Evolutionary conservation across 768 basidiomycete genomes (phyloP).

Genomic region (Leccinum boreale): DNA sequence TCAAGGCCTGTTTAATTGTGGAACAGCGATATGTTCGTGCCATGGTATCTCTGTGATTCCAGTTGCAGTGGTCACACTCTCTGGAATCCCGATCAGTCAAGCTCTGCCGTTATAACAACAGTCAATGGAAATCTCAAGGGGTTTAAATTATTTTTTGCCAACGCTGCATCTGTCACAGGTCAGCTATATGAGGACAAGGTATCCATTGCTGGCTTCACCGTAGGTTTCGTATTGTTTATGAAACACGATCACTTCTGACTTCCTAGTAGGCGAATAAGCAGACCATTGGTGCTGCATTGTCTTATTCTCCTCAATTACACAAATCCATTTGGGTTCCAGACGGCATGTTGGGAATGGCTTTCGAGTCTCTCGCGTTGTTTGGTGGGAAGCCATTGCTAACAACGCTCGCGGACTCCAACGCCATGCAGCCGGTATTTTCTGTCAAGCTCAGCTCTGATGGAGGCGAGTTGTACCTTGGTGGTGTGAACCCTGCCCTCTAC

Average conservation of each 20-base stretch:
- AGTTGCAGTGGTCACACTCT: background rate
- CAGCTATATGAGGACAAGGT: background rate
- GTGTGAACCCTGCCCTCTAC: background rate
- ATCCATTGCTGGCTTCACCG: background rate
- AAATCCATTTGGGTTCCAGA: background rate
- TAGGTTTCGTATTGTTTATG: background rate
- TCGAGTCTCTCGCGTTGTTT: background rate
- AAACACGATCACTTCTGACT: background rate
- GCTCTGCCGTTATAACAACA: background rate
- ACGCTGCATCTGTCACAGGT: background rate
- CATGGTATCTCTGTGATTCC: background rate
- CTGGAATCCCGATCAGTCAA: background rate
- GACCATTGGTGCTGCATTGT: background rate
- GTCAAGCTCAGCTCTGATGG: background rate
- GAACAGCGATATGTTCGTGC: background rate
- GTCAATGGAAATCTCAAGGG: background rate
- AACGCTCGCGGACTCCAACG: background rate
- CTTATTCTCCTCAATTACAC: background rate
- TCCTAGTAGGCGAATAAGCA: background rate
- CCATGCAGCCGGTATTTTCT: background rate
- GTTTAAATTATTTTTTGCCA: background rate
- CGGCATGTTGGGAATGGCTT: background rate
- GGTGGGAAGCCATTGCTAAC: background rate
- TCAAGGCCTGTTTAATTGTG: background rate
- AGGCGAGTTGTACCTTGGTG: background rate